Evolutionary conservation across 805 yeast species (phyloP).

Genomic region (Kluyveromyces siamensis): DNA sequence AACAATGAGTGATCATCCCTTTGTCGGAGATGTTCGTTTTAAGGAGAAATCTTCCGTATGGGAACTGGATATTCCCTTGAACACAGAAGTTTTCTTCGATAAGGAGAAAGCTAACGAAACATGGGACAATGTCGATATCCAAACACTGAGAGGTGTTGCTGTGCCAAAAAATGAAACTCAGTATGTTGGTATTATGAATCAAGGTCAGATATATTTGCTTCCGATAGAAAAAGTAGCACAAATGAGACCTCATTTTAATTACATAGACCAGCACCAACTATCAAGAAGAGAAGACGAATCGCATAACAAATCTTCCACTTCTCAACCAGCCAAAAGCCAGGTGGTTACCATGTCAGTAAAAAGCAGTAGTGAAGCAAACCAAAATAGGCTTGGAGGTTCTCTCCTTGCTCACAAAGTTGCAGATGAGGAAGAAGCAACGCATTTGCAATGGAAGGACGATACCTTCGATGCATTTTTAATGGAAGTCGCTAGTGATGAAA

Average conservation of each 20-base stretch:
- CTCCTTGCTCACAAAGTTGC: constrained; percentile 51
- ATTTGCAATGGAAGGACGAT: constrained; percentile 38
- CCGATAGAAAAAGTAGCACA: constrained; percentile 66
- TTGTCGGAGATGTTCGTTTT: constrained; percentile 38
- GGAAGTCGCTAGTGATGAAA: constrained; percentile 14
- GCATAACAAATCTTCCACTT: constrained; percentile 32
- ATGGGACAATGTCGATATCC: constrained; percentile 55
- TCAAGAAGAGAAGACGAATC: constrained; percentile 36
- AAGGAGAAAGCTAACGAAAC: constrained; percentile 44
- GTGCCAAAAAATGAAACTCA: constrained; percentile 41
- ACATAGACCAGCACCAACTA: constrained; percentile 55
- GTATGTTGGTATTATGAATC: constrained; percentile 35
- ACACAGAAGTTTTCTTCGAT: constrained; percentile 61
- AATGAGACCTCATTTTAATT: constrained; percentile 71
- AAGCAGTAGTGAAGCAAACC: constrained; percentile 45
- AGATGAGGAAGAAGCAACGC: constrained; percentile 47
- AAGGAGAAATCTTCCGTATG: constrained; percentile 56
- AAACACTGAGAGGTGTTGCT: constrained; percentile 65
- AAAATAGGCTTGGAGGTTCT: constrained; percentile 61
- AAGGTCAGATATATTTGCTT: constrained; percentile 49
- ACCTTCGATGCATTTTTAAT: constrained; percentile 26
- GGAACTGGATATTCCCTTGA: constrained; percentile 71
- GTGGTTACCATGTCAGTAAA: constrained; percentile 75
- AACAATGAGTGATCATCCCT: constrained; percentile 27
- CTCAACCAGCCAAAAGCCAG: constrained; percentile 37